Conservation (phyloP, 176 grass and related monocot species). For the Oryza punctata region DNA sequence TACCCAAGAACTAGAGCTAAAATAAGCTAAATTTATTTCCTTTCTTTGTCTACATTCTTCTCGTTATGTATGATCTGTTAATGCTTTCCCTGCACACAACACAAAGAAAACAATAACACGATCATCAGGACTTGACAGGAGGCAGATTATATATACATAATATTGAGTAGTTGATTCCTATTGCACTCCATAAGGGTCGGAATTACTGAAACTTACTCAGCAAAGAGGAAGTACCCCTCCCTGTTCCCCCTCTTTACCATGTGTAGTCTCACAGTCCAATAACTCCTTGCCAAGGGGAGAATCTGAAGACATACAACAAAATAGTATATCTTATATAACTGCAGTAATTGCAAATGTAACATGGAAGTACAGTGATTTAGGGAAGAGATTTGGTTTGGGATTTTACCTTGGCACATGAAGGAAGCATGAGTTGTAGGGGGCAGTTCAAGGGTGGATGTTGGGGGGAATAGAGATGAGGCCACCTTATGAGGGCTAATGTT, state of each 20-base stretch:
- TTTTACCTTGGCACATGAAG: constrained; percentile 84
- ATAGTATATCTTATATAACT: neutral
- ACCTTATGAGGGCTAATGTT: constrained; percentile 42
- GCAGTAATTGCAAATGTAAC: neutral
- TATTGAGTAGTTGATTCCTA: constrained; percentile 22
- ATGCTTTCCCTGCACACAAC: constrained; percentile 48
- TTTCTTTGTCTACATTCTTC: constrained; percentile 36
- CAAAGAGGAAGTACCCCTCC: constrained; percentile 24
- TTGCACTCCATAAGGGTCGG: neutral
- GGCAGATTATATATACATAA: constrained; percentile 25
- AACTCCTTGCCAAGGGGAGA: constrained; percentile 72
- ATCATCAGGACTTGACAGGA: constrained; percentile 37
- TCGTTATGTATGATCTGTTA: constrained; percentile 31
- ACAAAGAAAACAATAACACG: constrained; percentile 38
- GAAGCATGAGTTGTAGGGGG: constrained; percentile 76
- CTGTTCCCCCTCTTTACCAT: neutral
- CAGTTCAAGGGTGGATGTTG: constrained; percentile 56
- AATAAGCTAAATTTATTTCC: constrained; percentile 42
- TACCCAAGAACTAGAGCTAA: constrained; percentile 44
- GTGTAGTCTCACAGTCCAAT: constrained; percentile 76
- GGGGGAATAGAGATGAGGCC: constrained; percentile 55
- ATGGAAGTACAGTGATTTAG: neutral
- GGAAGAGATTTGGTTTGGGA: neutral
- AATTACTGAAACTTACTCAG: constrained; percentile 38
- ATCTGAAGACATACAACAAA: constrained; percentile 38